phyloP scores from a whole-genome alignment of 768 basidiomycete genomes.

The Tylopilus felleus region DNA sequence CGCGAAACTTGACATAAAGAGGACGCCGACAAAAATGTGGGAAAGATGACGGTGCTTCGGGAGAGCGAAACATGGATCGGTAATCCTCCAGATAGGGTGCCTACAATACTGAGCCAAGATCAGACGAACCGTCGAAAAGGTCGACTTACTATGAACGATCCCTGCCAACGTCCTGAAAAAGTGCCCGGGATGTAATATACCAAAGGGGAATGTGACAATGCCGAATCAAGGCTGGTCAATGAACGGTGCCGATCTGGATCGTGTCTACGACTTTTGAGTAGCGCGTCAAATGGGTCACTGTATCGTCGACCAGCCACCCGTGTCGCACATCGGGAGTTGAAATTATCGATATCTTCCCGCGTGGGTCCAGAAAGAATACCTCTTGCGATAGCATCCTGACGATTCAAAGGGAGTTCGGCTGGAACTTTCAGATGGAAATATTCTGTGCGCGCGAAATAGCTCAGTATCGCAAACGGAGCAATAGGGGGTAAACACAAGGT shows the following conservation, averaged over 20 bases:
- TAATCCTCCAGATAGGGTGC: slow-evolving; percentile 39
- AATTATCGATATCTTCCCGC: slow-evolving; percentile 44
- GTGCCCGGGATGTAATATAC: slow-evolving; percentile 41
- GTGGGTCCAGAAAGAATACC: slow-evolving; percentile 39
- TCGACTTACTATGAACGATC: slow-evolving; percentile 43
- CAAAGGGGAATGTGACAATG: neutral
- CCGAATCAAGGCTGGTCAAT: slow-evolving; percentile 3
- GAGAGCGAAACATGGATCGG: slow-evolving; percentile 33
- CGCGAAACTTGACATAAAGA: slow-evolving; percentile 46
- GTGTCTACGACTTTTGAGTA: slow-evolving; percentile 29
- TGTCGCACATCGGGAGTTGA: slow-evolving; percentile 41
- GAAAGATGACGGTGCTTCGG: slow-evolving; percentile 34
- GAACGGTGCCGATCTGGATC: slow-evolving; percentile 32
- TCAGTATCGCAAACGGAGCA: slow-evolving; percentile 46
- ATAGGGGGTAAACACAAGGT: slow-evolving; percentile 39
- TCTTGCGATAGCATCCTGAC: slow-evolving; percentile 30
- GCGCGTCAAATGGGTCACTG: slow-evolving; percentile 15
- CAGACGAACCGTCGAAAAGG: neutral
- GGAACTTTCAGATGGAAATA: slow-evolving; percentile 35
- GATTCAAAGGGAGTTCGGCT: slow-evolving; percentile 37
- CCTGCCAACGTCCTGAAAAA: slow-evolving; percentile 48
- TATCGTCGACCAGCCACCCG: slow-evolving; percentile 29
- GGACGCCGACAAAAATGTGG: slow-evolving; percentile 41
- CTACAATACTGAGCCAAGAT: slow-evolving; percentile 25
- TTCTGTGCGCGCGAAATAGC: slow-evolving; percentile 46